Conservation (phyloP, 441 rosid genomes). For the Viola pubescens region DNA sequence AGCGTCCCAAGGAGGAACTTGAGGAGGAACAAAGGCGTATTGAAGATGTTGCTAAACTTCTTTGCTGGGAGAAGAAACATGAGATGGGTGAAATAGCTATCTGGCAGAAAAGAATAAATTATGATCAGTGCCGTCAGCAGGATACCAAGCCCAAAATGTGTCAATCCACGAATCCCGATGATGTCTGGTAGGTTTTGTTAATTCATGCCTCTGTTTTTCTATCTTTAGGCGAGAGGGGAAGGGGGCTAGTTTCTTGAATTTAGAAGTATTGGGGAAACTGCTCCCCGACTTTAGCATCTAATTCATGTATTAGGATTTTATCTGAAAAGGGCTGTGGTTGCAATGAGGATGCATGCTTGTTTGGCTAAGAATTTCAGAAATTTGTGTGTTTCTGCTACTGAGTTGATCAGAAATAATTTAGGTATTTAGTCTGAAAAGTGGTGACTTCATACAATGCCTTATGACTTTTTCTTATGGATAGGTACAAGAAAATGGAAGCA, state of each 20-base stretch:
- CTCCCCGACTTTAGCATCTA: neutral
- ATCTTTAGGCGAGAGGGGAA: no score
- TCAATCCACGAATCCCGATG: conserved; percentile 57
- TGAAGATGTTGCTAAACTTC: conserved; percentile 62
- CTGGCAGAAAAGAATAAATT: conserved; percentile 58
- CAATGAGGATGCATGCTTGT: neutral
- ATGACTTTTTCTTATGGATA: conserved; percentile 15
- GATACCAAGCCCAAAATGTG: conserved; percentile 42
- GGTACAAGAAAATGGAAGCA: conserved; percentile 65
- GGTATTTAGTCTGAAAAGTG: neutral
- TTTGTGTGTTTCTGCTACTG: neutral
- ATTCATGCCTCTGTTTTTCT: neutral
- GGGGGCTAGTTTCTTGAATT: no score
- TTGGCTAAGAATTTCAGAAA: neutral
- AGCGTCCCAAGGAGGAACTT: conserved; percentile 63
- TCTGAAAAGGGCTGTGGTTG: neutral
- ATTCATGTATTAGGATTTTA: neutral
- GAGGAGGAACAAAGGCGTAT: conserved; percentile 64
- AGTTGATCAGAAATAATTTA: neutral
- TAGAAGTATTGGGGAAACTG: no score
- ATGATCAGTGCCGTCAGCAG: conserved; percentile 41
- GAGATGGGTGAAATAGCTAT: conserved; percentile 82
- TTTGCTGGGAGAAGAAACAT: conserved; percentile 92
- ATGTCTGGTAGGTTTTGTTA: conserved; percentile 53
- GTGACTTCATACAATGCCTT: neutral